Conservation (phyloP, 345 rosid genomes). For the Gossypium arboreum region DNA sequence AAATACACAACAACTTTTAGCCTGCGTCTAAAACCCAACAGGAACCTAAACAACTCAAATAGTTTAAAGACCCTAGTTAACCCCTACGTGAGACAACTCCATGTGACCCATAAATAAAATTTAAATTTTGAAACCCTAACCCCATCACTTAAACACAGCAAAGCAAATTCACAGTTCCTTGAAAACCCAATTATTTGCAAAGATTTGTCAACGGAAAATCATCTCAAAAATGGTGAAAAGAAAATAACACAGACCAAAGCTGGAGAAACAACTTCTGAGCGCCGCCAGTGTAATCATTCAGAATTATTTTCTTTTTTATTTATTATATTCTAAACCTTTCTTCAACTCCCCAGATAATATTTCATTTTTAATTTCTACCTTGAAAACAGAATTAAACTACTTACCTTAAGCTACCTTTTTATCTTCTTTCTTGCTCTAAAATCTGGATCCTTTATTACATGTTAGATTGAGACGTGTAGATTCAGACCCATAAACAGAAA, state of each 20-base stretch:
- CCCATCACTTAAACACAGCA: neutral
- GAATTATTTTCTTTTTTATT: too few relatives aligned
- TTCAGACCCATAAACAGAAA: conserved; percentile 8
- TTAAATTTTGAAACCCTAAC: neutral
- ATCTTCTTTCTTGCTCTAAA: conserved; percentile 12
- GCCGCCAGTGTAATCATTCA: conserved; percentile 4
- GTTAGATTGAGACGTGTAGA: neutral
- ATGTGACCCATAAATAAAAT: neutral
- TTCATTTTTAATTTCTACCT: too few relatives aligned
- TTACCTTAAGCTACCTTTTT: neutral
- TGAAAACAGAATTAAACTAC: too few relatives aligned
- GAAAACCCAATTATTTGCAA: neutral
- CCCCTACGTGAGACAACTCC: conserved; percentile 1
- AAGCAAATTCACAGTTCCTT: neutral
- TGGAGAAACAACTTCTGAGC: neutral
- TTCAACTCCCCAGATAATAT: neutral
- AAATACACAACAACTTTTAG: neutral
- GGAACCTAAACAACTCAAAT: neutral
- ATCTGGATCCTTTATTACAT: conserved; percentile 15
- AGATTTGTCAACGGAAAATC: conserved; percentile 5
- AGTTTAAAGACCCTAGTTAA: neutral
- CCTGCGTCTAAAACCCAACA: neutral
- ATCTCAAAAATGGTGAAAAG: neutral
- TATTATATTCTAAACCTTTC: too few relatives aligned
- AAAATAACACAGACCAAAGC: too few relatives aligned